These are phyloP conservation scores for Gracilaria caudata DNA, from an alignment of 23 red algal species.

Conservation along the genomic window DNA sequence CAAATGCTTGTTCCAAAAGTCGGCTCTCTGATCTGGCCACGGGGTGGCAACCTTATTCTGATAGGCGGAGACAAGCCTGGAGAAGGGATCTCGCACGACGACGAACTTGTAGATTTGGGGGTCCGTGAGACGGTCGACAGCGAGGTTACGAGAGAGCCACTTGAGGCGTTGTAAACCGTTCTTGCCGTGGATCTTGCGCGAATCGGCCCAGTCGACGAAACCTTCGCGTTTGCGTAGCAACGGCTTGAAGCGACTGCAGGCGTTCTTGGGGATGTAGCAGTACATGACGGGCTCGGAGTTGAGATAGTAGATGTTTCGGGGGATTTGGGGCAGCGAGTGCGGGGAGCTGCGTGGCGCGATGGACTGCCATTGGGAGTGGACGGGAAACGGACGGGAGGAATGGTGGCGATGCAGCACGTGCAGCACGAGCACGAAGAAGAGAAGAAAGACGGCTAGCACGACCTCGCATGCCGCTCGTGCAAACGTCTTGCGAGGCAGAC, in stretches of 20 bases:
- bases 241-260: slow-evolving; percentile 79
- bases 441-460: slow-evolving; percentile 18
- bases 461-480: not conserved
- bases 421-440: slow-evolving; percentile 23
- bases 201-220: slow-evolving; percentile 72
- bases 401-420: slow-evolving; percentile 14
- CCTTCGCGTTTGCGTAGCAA: slow-evolving; percentile 80
- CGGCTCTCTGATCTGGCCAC: slow-evolving; percentile 56
- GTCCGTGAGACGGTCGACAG: slow-evolving; percentile 40
- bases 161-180: slow-evolving; percentile 64
- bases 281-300: slow-evolving; percentile 62
- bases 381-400: not conserved
- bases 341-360: not conserved
- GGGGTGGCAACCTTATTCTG: slow-evolving; percentile 75
- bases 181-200: slow-evolving; percentile 47
- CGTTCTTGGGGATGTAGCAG: slow-evolving; percentile 87
- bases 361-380: not conserved
- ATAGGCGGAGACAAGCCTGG: slow-evolving; percentile 76
- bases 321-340: slow-evolving; percentile 8
- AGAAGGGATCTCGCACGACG: slow-evolving; percentile 81
- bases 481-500: slow-evolving; percentile 47
- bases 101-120: slow-evolving; percentile 67
- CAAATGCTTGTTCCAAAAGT: slow-evolving; percentile 68
- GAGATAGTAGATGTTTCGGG: slow-evolving; percentile 64
- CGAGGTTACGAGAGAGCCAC: slow-evolving; percentile 45